Evolutionary conservation across 2,329 filamentous ascomycete genomes (phyloP), one percentile per base, ranked within the genome.

Genomic region (Ascochyta viciae-villosae): DNA sequence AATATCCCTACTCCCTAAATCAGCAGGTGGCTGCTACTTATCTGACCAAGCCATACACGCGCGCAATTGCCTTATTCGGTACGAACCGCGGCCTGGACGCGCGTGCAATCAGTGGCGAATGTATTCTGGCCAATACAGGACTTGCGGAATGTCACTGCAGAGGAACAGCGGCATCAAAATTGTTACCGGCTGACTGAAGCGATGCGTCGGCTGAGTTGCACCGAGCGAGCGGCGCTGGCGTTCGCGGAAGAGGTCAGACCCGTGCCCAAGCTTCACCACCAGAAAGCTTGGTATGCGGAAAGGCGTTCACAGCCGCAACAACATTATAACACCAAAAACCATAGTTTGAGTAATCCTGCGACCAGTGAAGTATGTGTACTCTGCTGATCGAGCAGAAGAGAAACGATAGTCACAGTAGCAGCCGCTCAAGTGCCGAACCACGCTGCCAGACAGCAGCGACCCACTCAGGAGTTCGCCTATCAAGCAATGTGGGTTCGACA

Each of bases 401-500:
- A 42, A 40, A n/a, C 4, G 22, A 23, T 41, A 50, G 29, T 23
- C 41, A 40, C 34, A 15, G 24, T 41, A 15, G 22, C 34, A 40
- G 24, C 23, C 26, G n/a, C 26, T 16, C 12, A 56, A 51, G 27
- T 56, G 53, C 53, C 53, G 53, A 47, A 39, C 8, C 5, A 43
- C 38, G 37, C 43, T 51, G 48, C 47, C 47, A 47, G 37, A 39
- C 35, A 31, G 24, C 29, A 13, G 15, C 31, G 47, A 51, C 43
- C 53, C 53, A 44, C 47, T 33, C 26, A 56, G 37, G 37, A 48
- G 42, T 26, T 43, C 53, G 37, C 53, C 38, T 39, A 37, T 43
- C 8, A 38, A 48, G 42, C 47, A 56, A 33, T 16, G n/a, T 38
- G 47, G 37, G n/a, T 22, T 51, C 53, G 51, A 56, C 47, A 50